Percentiles rank a stretch among this genome's conserved stretches.
phyloP scores from a whole-genome alignment of 2,329 filamentous ascomycete species.

The Monosporascus sp. region DNA sequence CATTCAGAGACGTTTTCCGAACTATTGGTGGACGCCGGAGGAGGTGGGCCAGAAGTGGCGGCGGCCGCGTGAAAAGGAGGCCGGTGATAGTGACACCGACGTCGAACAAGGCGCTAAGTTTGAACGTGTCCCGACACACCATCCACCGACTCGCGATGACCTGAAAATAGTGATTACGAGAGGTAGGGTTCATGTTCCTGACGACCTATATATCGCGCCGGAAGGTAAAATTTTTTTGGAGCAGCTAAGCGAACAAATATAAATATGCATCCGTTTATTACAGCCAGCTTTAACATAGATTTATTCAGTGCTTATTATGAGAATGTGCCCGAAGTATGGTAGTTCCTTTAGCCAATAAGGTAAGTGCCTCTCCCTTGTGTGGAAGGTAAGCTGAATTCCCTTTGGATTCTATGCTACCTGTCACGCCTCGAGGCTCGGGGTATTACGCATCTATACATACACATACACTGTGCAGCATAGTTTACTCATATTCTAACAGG shows the following conservation, averaged over 20 bases:
- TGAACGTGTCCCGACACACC: constrained; percentile 2
- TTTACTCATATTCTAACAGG: too few species aligned
- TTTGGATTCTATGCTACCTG: too few species aligned
- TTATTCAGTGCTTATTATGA: too few species aligned
- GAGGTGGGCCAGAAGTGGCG: constrained; percentile 13
- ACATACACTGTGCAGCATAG: too few species aligned
- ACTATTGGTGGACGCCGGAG: constrained; percentile 64
- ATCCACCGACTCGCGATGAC: not conserved
- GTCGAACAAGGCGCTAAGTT: constrained; percentile 8
- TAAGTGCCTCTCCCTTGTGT: too few species aligned
- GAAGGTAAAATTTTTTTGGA: constrained; percentile 13
- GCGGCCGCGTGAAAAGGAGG: constrained; percentile 1
- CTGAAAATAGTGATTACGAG: constrained; percentile 5
- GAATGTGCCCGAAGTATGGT: too few species aligned
- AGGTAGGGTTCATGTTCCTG: constrained; percentile 6
- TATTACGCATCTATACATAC: too few species aligned
- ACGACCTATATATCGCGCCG: constrained; percentile 8
- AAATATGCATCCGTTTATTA: not conserved
- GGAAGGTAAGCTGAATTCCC: too few species aligned
- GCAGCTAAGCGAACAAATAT: constrained; percentile 9
- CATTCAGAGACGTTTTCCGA: constrained; percentile 59
- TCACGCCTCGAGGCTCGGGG: too few species aligned
- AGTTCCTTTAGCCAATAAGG: too few species aligned
- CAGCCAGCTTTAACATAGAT: too few species aligned
- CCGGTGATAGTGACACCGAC: constrained; percentile 3